Evolutionary conservation across 2,329 filamentous ascomycete genomes (phyloP), one percentile per base, ranked within the genome.

Genomic region (Blastomyces silverae): DNA sequence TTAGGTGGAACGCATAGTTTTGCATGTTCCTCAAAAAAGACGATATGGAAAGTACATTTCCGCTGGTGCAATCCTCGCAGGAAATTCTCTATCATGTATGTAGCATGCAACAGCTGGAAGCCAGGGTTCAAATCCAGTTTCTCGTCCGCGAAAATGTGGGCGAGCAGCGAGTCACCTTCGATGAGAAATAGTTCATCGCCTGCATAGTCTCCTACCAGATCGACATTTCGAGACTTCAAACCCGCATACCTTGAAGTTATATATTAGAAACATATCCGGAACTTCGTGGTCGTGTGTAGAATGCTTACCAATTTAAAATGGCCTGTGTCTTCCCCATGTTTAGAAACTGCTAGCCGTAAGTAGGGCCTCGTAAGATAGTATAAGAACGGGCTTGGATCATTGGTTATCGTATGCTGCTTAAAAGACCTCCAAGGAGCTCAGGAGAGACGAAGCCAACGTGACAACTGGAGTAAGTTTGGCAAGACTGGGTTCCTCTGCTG

Each of bases 191-290:
- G 80, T 71, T 91, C 89, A 66, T 85, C 85, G 28, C 89, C 89
- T 3, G 87, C 88, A 75, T 89, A 92, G 72, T 92, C 89, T 52
- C 89, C 88, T 3, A 91, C 84, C 2, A 92, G 82, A 69, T 90
- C 87, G 37, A 89, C 80, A 61, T 76, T 76, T 63, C 80, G 75
- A 7, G 80, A 78, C 15, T 74, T 69, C 3, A 80, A 73, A 15
- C 70, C 71, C 65, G 75, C 77, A 70, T 83, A 84, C 75, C 77
- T 72, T 34, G 28, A 48, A 22, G 50, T 22, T 55, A 55, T 42
- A 15, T 39, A 62, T 62, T 62, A 50, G 61, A 62, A 37, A 6
- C 8, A 22, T 11, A 62, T 48, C 15, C 8, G 13, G 13, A 48
- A 28, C 20, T 20, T 46, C 20, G 7, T 46, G 1, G 44, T 46